Evolutionary conservation across 805 yeast genomes (phyloP), one percentile per base, ranked within the genome.

Genomic region (Candida koratica): DNA sequence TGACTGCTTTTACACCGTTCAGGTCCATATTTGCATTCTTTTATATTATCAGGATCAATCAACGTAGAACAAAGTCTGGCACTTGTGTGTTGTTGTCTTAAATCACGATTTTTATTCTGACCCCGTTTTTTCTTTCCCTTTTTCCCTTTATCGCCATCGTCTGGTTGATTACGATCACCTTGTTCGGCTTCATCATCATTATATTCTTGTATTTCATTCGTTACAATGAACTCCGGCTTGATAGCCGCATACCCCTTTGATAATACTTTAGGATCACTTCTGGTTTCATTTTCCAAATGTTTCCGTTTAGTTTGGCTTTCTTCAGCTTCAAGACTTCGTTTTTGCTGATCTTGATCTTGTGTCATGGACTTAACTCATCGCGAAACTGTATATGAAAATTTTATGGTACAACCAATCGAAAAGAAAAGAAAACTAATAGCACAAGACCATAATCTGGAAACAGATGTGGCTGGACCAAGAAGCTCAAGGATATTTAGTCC

Each of bases 21-120:
- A 9, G 78, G 74, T 11, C 90, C 93, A 49, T 72, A 79, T 15
- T 74, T 61, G 57, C 94, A 84, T 25, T 54, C 63, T 38, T 51
- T 61, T 5, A 52, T 52, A 22, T 56, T 55, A 9, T 62, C 73
- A 2, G 81, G 84, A 45, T 80, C 83, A 14, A 80, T 59, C 25
- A 75, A 64, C 18, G 79, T 64, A 1, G 78, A 69, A 61, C 96
- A 89, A 37, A 88, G 54, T 46, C 78, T 73, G 31, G 81, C 57
- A 6, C 63, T 70, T 41, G 83, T 95, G 35, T 72, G 77, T 3
- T 61, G 66, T 54, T 86, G 95, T 39, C 71, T 75, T 45, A 85
- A 69, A 44, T 84, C 89, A 50, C 97, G 70, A 41, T 76, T 77
- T 56, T 87, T 86, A 59, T 87, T 87, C 61, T 87, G 96, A 0